Evolutionary conservation across 108 stramenopile species (phyloP).

Genomic region (Craspedostauros australis): DNA sequence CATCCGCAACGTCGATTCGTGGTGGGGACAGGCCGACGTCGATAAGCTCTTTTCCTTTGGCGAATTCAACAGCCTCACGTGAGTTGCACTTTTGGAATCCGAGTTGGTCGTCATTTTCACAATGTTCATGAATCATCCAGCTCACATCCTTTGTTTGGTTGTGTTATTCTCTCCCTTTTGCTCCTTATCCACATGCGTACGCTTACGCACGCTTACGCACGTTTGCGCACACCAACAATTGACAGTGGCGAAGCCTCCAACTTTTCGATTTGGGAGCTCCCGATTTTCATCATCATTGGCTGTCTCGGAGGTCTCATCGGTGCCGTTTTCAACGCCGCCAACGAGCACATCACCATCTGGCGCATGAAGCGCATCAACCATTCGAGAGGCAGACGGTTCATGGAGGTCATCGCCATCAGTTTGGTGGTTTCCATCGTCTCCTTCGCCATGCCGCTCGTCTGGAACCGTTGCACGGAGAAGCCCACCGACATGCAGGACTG

Average conservation of each 20-base stretch:
- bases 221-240: too few species aligned
- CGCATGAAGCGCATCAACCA: constrained; percentile 77
- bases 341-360: constrained; percentile 88
- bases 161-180: background rate
- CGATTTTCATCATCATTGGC: constrained; percentile 84
- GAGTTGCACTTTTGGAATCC: constrained; percentile 6
- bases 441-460: constrained; percentile 83
- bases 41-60: constrained; percentile 95
- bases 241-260: constrained; percentile 59
- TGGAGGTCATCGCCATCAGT: constrained; percentile 76
- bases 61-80: constrained; percentile 69
- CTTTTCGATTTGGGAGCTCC: constrained; percentile 92
- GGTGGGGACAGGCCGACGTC: constrained; percentile 86
- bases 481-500: constrained; percentile 94
- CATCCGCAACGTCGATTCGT: constrained; percentile 63
- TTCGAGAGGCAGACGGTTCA: constrained; percentile 56
- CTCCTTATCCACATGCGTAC: background rate
- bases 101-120: background rate
- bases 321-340: constrained; percentile 92
- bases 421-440: constrained; percentile 67
- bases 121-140: background rate
- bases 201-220: background rate
- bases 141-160: background rate
- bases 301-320: constrained; percentile 93
- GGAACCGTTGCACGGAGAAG: constrained; percentile 82